Evolutionary conservation across 2,329 filamentous ascomycete genomes (phyloP).

Genomic region (Aspergillus proliferans): DNA sequence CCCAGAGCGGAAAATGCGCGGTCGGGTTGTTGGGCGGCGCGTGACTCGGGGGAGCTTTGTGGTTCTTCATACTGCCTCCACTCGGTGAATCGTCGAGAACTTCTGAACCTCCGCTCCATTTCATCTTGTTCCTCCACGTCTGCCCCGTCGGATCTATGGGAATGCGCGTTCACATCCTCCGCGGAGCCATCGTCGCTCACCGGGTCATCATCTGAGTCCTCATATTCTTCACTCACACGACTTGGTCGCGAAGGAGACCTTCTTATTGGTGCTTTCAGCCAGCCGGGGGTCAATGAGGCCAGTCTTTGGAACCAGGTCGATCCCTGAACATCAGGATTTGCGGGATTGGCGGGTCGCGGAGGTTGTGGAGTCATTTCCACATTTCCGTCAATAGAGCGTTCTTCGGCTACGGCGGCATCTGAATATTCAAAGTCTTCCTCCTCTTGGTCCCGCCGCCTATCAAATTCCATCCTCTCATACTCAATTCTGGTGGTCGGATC

Average conservation of each 20-base stretch:
- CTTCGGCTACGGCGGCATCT: constrained; percentile 11
- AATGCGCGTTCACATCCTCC: constrained; percentile 1
- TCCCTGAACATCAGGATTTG: constrained; percentile 15
- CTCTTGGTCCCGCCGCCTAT: constrained; percentile 5
- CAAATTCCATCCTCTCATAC: constrained; percentile 7
- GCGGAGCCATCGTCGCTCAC: constrained; percentile 6
- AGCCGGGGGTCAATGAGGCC: constrained; percentile 27
- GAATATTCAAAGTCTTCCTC: constrained; percentile 8
- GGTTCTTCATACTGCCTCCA: constrained; percentile 3
- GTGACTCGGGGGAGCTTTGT: constrained; percentile 2
- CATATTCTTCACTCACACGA: constrained; percentile 7
- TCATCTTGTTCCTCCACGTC: constrained; percentile 11
- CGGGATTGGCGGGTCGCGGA: constrained; percentile 9
- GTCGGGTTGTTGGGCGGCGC: constrained; percentile 6
- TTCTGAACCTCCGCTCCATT: constrained; percentile 3
- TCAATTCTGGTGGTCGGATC: constrained; percentile 19
- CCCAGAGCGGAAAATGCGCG: constrained; percentile 6
- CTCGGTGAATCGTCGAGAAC: constrained; percentile 1
- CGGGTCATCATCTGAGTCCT: constrained; percentile 13
- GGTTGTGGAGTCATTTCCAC: constrained; percentile 18
- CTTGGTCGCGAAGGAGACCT: constrained; percentile 11
- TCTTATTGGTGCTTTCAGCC: constrained; percentile 26
- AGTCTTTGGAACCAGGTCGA: constrained; percentile 35
- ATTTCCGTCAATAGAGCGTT: constrained; percentile 8
- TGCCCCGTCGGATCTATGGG: constrained; percentile 8